Evolutionary conservation across 163 green algal species (phyloP), one percentile per base, ranked within the genome.

Genomic region (Picocystis sp.): DNA sequence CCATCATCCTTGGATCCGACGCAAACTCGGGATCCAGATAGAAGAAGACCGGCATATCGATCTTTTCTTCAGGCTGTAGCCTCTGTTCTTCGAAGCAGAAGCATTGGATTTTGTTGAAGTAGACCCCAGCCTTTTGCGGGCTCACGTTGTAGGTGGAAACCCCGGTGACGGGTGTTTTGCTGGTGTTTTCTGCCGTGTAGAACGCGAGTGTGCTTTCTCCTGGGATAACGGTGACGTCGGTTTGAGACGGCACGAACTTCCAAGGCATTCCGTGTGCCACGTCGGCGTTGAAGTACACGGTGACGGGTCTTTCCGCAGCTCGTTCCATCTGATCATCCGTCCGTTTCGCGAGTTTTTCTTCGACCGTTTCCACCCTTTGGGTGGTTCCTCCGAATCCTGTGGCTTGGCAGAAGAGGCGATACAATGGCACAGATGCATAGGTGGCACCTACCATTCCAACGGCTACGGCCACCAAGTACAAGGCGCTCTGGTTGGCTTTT

Each of bases 21-120:
- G 80, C 87, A 70, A 94, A 84, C 59, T 97, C 89, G 5, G 83
- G 83, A 62, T 98, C 90, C 11, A 98, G 64, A 62, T 77, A 77
- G 33, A 77, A 77, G 33, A 77, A 77, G 8, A 94, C 83, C 3
- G 83, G 84, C 85, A 94, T 94, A 70, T 94, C 85, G 3, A 94
- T 73, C 42, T 65, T 67, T 58, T 72, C 61, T 55, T 22, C 23
- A 11, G 48, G 22, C 2, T 52, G 15, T 43, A 76, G 48, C n/a
- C 70, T 46, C 57, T 76, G 66, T 58, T 78, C 74, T 65, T 98
- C 89, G 56, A 98, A 98, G 67, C 90, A 98, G 65, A 98, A 98
- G 67, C 90, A 98, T 74, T 98, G 87, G 22, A 95, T 92, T 66
- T 98, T 98, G 78, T 96, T 96, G 75, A 98, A 98, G 72, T 97